phyloP scores from a whole-genome alignment of 2,329 filamentous ascomycete species.

The Thielaviopsis populi region DNA sequence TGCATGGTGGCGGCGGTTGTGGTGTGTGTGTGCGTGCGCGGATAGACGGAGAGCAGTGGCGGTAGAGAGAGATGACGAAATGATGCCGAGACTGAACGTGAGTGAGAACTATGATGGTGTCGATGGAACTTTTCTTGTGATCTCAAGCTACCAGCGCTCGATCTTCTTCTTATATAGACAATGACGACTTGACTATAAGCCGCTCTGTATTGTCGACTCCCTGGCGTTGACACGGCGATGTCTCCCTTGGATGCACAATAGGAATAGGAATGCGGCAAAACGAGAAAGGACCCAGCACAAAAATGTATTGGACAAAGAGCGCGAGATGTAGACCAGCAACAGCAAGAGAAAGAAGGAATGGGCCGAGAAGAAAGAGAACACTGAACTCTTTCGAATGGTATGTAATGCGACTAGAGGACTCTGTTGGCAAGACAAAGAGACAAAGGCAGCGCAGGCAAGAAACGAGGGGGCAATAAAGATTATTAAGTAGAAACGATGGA shows the following conservation, averaged over 20 bases:
- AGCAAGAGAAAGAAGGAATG: constrained; percentile 9
- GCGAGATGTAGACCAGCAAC: constrained; percentile 4
- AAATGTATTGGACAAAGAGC: constrained; percentile 15
- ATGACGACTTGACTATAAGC: not conserved
- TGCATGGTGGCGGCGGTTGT: constrained; percentile 28
- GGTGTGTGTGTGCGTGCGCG: not conserved
- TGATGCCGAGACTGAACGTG: not conserved
- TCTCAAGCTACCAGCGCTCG: constrained; percentile 1
- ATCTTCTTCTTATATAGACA: not conserved
- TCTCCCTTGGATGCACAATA: constrained; percentile 11
- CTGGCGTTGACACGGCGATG: constrained; percentile 7
- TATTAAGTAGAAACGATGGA: constrained; percentile 12
- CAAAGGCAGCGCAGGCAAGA: constrained; percentile 9
- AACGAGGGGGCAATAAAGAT: constrained; percentile 15
- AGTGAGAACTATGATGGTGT: not conserved
- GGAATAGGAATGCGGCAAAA: constrained; percentile 12
- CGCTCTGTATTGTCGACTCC: not conserved
- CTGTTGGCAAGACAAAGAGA: constrained; percentile 4
- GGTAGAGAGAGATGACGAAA: too few species aligned
- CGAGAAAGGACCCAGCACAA: constrained; percentile 9
- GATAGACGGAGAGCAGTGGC: not conserved
- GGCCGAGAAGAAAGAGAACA: constrained; percentile 14
- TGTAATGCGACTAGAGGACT: not conserved
- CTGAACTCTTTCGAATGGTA: constrained; percentile 13
- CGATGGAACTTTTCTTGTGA: not conserved